Evolutionary conservation across 306 rosid genomes (phyloP), one percentile per base, ranked within the genome.

Genomic region (Fragaria ananassa): DNA sequence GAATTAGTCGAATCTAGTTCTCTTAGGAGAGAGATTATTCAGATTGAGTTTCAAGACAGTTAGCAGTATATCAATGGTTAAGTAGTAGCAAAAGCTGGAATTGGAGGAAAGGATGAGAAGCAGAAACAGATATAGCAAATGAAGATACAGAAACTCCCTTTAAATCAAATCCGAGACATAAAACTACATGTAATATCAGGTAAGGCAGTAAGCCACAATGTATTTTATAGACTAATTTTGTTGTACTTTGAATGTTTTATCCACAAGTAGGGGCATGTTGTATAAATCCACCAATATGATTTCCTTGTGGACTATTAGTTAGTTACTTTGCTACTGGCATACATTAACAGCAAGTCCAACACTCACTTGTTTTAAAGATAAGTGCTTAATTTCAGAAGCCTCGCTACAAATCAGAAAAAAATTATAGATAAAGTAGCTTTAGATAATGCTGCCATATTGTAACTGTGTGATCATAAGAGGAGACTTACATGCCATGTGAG

Each of bases 401-500:
- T 27, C n/a, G 29, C 15, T 5, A 25, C 0, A 58, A 13, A 58
- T 58, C 37, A 58, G 17, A 11, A 58, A 57, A 23, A 1, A 58
- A 10, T 6, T 11, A 12, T 10, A 25, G 65, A 61, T 11, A 12
- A 4, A 61, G 34, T 1, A 61, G 39, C 67, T 4, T 13, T 35
- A 14, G 4, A 4, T n/a, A 13, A 29, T 61, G 41, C 41, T 29
- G 15, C 10, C 18, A 13, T 10, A 13, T 11, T 62, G 68, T 4
- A 15, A 31, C 41, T 62, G 41, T 62, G 41, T 13, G 12, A 31
- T 31, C 10, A 61, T 51, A 31, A 29, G 14, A 79, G 71, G 65
- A 83, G 81, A 87, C 96, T 68, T 87, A 92, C 98, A 12, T 97
- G 96, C 97, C 98, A 91, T 90, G 94, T 90, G 51, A 92, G 91